Evolutionary conservation across 371 early-diverging fungal species (phyloP).

Genomic region (Rhizopus arrhizus): DNA sequence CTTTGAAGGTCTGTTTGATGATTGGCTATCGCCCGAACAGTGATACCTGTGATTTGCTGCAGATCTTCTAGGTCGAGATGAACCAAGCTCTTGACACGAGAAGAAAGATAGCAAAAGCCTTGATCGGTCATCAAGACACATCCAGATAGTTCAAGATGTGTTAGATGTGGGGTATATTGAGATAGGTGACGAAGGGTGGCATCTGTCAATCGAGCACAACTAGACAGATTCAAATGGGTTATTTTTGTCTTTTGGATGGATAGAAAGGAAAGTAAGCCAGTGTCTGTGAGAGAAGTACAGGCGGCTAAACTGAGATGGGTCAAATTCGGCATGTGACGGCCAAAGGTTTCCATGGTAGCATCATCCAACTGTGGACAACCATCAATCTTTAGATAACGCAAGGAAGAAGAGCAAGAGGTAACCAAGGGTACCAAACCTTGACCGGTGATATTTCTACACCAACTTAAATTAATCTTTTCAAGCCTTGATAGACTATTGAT

Average conservation of each 20-base stretch:
- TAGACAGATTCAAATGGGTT: constrained; percentile 53
- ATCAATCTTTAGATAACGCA: constrained; percentile 49
- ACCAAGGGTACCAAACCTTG: constrained; percentile 38
- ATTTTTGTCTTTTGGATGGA: constrained; percentile 2
- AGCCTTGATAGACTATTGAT: constrained; percentile 35
- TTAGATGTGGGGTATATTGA: constrained; percentile 32
- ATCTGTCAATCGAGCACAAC: constrained; percentile 51
- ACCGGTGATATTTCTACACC: constrained; percentile 61
- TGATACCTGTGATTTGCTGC: constrained; percentile 47
- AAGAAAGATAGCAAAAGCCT: constrained; percentile 47
- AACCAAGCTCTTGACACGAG: constrained; percentile 39
- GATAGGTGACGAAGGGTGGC: constrained; percentile 44
- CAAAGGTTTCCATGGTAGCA: constrained; percentile 41
- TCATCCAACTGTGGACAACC: constrained; percentile 56
- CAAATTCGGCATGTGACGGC: constrained; percentile 40
- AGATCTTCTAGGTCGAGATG: constrained; percentile 61
- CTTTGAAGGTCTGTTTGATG: constrained; percentile 38
- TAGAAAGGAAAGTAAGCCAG: constrained; percentile 40
- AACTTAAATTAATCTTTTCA: constrained; percentile 51
- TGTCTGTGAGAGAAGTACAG: constrained; percentile 52
- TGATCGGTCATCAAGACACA: constrained; percentile 54
- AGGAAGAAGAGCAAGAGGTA: constrained; percentile 31
- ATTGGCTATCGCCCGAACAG: constrained; percentile 51
- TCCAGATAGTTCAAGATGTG: constrained; percentile 56
- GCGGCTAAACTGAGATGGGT: constrained; percentile 51